Evolutionary conservation across 2,329 filamentous ascomycete genomes (phyloP).

Genomic region (Colletotrichum karsti): DNA sequence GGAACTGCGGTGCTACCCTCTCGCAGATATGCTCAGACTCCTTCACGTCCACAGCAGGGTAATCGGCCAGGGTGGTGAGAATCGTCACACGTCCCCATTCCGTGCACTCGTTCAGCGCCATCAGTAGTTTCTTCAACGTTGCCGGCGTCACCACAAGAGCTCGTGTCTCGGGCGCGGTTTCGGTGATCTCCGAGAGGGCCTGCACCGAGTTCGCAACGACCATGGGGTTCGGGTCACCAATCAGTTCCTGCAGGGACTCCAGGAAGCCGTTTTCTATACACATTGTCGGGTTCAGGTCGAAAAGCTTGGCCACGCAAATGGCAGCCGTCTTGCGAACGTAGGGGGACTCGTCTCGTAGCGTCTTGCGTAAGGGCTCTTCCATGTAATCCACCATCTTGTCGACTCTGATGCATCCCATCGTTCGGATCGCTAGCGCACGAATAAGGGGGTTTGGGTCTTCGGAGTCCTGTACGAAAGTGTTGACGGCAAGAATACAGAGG

Average conservation of each 20-base stretch:
- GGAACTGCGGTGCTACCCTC: slow-evolving; percentile 93
- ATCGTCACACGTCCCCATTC: slow-evolving; percentile 98
- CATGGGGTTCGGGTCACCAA: slow-evolving; percentile 98
- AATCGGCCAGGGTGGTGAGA: slow-evolving; percentile 87
- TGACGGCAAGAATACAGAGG: slow-evolving; percentile 97
- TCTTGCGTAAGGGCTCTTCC: slow-evolving; percentile 97
- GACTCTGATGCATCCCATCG: slow-evolving; percentile 98
- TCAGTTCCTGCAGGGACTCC: slow-evolving; percentile 92
- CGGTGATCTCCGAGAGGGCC: slow-evolving; percentile 88
- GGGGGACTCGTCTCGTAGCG: slow-evolving; percentile 93
- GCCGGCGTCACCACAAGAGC: slow-evolving; percentile 84
- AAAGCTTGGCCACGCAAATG: slow-evolving; percentile 97
- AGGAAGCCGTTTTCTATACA: slow-evolving; percentile 97
- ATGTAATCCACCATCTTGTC: slow-evolving; percentile 99
- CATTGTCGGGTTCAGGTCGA: slow-evolving; percentile 90
- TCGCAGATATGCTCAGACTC: slow-evolving; percentile 99
- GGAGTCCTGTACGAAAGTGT: slow-evolving; percentile 98
- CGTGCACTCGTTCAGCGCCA: slow-evolving; percentile 97
- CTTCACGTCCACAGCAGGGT: slow-evolving; percentile 86
- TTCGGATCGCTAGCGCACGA: slow-evolving; percentile 92
- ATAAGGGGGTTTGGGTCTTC: slow-evolving; percentile 98
- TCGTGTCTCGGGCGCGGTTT: slow-evolving; percentile 89
- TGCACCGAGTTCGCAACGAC: slow-evolving; percentile 98
- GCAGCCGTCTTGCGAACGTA: slow-evolving; percentile 98
- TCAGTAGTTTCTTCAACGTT: slow-evolving; percentile 92